Conservation (phyloP, 495 filamentous ascomycete species). For the Neurospora sp. region DNA sequence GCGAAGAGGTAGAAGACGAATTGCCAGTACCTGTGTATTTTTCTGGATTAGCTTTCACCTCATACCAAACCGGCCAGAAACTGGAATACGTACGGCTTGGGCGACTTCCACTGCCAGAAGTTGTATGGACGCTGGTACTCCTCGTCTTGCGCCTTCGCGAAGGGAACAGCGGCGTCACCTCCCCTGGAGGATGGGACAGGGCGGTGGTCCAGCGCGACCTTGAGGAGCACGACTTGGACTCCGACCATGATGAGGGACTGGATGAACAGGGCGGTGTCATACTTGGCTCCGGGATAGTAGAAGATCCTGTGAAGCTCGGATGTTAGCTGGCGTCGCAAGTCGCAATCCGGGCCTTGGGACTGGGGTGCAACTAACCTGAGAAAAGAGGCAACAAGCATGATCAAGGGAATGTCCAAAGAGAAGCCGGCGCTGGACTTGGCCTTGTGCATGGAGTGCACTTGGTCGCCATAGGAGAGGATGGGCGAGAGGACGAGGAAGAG, state of each 20-base stretch:
- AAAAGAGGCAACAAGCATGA: constrained; percentile 93
- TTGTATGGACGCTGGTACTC: constrained; percentile 58
- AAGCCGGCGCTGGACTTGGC: constrained; percentile 79
- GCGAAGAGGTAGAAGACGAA: constrained; percentile 66
- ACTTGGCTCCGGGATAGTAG: constrained; percentile 87
- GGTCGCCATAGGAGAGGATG: constrained; percentile 79
- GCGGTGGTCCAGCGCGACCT: constrained; percentile 82
- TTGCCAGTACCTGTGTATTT: constrained; percentile 64
- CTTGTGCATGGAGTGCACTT: constrained; percentile 82
- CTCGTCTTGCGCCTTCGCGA: constrained; percentile 44
- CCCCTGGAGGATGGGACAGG: constrained; percentile 51
- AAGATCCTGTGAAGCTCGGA: constrained; percentile 51
- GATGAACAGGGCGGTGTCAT: constrained; percentile 65
- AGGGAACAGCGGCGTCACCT: constrained; percentile 44
- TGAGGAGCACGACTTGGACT: constrained; percentile 73
- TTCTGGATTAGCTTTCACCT: constrained; percentile 1
- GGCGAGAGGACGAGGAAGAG: constrained; percentile 68
- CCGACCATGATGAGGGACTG: constrained; percentile 82
- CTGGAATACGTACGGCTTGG: constrained; percentile 53
- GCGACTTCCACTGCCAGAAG: constrained; percentile 88
- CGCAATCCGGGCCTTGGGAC: background rate
- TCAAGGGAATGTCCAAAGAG: constrained; percentile 78
- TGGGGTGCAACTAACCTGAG: constrained; percentile 52
- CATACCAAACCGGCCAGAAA: background rate
- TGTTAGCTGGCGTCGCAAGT: constrained; percentile 7